phyloP scores from a whole-genome alignment of 148 eudicot species.

The Drosera capensis region DNA sequence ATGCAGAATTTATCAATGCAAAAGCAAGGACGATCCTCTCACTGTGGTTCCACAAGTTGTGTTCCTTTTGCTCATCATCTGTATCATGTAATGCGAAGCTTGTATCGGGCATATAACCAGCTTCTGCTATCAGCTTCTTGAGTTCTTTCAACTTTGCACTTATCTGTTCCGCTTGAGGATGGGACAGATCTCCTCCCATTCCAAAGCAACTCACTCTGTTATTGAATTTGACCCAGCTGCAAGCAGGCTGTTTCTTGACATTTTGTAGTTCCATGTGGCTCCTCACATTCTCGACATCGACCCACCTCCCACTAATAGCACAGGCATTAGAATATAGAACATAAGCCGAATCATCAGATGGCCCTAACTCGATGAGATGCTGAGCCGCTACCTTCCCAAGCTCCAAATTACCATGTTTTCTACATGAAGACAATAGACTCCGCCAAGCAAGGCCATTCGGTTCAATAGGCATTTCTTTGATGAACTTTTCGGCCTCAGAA shows the following conservation, averaged over 20 bases:
- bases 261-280: constrained; percentile 39
- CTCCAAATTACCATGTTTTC: constrained; percentile 50
- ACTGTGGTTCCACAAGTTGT: constrained; percentile 52
- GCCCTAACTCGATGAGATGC: constrained; percentile 39
- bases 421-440: constrained; percentile 50
- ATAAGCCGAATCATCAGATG: constrained; percentile 71
- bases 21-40: constrained; percentile 67
- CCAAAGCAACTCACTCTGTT: constrained; percentile 39
- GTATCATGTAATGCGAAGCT: constrained; percentile 63
- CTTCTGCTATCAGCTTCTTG: constrained; percentile 35
- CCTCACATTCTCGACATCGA: constrained; percentile 39
- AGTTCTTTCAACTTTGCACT: constrained; percentile 32
- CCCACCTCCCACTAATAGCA: constrained; percentile 64
- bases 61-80: constrained; percentile 72
- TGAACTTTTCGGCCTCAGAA: constrained; percentile 47
- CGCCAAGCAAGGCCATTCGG: constrained; percentile 66
- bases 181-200: constrained; percentile 24
- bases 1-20: constrained; percentile 36
- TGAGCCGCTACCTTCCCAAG: constrained; percentile 49
- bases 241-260: constrained; percentile 57
- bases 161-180: background rate
- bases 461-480: constrained; percentile 48
- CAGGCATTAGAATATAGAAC: constrained; percentile 72
- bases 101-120: constrained; percentile 50
- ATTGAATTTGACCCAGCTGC: constrained; percentile 53